Evolutionary conservation across 2,329 filamentous ascomycete species (phyloP), one percentile per base, ranked within the genome.

Genomic region (Drechslerella dactyloides): DNA sequence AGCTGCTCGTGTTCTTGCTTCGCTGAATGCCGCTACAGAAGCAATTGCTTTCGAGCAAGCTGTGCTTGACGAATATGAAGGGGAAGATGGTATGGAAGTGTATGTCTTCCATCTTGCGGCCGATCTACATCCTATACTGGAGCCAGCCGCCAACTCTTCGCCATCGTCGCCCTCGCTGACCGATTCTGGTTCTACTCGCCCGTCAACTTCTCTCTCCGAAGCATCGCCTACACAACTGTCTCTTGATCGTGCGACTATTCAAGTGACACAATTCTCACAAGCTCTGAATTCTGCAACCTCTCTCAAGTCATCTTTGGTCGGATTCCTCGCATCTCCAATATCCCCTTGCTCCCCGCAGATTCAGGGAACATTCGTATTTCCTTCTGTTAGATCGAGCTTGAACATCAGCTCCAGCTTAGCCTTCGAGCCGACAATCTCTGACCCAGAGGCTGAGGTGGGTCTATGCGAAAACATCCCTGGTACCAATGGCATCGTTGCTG

Each of bases 81-180:
- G 24, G 19, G 59, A 57, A 24, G 60, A 65, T 40, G 60, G 30
- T 21, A 33, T 55, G 5, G 58, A 72, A 30, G 68, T 65, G 23
- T 72, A 60, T 44, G 8, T 72, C 50, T 72, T 72, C 21, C 68
- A 64, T 50, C 68, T 72, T 27, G 54, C 55, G 15, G 48, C 60
- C 8, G 68, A 65, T 42, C 15, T 65, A 23, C 68, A 65, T 8
- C n/a, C 51, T 15, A 21, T 17, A 23, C 54, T 42, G 10, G 60
- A 65, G n/a, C 30, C 35, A 7, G 46, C 50, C 7, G n/a, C 48
- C 27, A 40, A 33, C 2, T 60, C 60, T 2, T 65, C 37, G 40
- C 54, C 55, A n/a, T 65, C 60, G 24, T 72, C 68, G 19, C 68
- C 68, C 2, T 72, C 68, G 19, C 60, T 72, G 4, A 61, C 68